These are phyloP conservation scores for Globisporangium perplexum DNA, from an alignment of 352 stramenopile species.

Conservation along the genomic window DNA sequence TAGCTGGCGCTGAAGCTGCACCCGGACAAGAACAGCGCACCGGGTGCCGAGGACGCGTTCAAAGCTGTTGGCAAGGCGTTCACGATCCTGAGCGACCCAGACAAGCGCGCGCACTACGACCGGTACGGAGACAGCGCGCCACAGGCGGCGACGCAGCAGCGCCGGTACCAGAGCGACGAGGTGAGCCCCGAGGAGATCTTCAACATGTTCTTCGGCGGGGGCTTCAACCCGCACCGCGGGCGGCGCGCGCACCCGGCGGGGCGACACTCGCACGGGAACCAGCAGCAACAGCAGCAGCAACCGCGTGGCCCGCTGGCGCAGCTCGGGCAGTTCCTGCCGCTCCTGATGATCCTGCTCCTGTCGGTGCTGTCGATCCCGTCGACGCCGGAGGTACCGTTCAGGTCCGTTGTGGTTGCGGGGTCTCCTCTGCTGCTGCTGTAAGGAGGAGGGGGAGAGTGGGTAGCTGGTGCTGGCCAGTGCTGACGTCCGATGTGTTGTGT, in stretches of 20 bases:
- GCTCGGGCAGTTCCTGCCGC: constrained; percentile 77
- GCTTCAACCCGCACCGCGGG: constrained; percentile 54
- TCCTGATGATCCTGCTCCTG: constrained; percentile 83
- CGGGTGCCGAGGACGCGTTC: constrained; percentile 96
- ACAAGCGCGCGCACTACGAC: constrained; percentile 88
- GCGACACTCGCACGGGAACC: constrained; percentile 6
- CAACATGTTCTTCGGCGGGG: constrained; percentile 90
- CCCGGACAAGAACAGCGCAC: constrained; percentile 95
- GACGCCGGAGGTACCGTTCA: constrained; percentile 71
- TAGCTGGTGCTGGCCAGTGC: not conserved
- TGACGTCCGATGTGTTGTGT: not conserved
- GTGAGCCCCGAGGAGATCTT: constrained; percentile 90
- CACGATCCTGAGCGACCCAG: constrained; percentile 82
- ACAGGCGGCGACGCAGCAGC: constrained; percentile 30
- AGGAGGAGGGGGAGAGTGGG: no score
- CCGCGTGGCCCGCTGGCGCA: constrained; percentile 32
- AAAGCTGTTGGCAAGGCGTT: constrained; percentile 96
- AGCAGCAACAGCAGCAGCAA: constrained; percentile 32
- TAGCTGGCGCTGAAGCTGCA: constrained; percentile 87
- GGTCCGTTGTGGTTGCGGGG: constrained; percentile 26
- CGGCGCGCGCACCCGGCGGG: constrained; percentile 10
- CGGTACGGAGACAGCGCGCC: constrained; percentile 59
- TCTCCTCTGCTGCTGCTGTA: not conserved
- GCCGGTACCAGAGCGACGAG: constrained; percentile 72
- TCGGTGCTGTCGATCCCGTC: constrained; percentile 75